phyloP scores from a whole-genome alignment of 768 basidiomycete genomes.

The Baorangia bicolor region DNA sequence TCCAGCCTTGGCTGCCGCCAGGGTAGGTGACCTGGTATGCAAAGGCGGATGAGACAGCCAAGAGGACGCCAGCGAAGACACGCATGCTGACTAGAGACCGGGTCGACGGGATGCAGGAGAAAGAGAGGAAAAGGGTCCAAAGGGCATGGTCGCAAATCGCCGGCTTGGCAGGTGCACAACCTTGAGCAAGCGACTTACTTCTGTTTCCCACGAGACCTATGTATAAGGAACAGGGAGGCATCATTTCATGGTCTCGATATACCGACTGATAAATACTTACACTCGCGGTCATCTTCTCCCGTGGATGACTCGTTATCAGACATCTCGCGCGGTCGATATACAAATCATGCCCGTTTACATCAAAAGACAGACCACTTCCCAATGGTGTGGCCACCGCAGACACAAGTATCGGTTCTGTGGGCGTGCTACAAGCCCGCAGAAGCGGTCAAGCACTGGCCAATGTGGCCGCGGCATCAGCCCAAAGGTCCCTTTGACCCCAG shows the following conservation, averaged over 20 bases:
- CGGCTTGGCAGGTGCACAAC: conserved; percentile 3
- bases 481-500: conserved; percentile 82
- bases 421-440: neutral
- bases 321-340: neutral
- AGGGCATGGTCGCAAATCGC: conserved; percentile 3
- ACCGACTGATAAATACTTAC: conserved; percentile 4
- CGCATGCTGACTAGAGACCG: conserved; percentile 39
- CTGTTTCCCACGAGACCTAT: conserved; percentile 26
- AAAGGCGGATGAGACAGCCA: conserved; percentile 53
- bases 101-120: neutral
- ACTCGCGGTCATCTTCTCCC: neutral
- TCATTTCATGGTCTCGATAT: neutral
- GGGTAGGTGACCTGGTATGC: conserved; percentile 67
- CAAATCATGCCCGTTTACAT: conserved; percentile 8
- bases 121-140: neutral
- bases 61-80: conserved; percentile 40
- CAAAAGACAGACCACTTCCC: neutral
- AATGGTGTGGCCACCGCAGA: neutral
- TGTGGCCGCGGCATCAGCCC: conserved; percentile 69
- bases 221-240: neutral
- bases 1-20: conserved; percentile 50
- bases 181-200: conserved; percentile 4
- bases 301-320: neutral
- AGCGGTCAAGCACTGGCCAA: conserved; percentile 29
- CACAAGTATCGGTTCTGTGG: neutral